These are phyloP conservation scores for Artemisia argyi DNA, from an alignment of 129 eudicot genomes.

Conservation along the genomic window DNA sequence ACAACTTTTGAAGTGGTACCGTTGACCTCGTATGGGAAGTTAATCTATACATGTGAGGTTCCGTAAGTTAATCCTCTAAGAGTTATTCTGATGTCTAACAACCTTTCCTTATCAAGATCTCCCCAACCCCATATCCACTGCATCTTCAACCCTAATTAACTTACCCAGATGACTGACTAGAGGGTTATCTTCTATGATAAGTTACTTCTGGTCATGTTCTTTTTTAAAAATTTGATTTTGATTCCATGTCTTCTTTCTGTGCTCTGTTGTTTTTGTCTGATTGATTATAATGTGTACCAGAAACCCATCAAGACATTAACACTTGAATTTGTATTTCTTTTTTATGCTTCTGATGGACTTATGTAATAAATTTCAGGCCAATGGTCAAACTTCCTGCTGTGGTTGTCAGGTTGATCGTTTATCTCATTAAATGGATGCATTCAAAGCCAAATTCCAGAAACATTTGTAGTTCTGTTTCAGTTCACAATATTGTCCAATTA, in stretches of 20 bases:
- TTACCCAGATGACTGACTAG: slow-evolving; percentile 16
- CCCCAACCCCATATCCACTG: slow-evolving; percentile 1
- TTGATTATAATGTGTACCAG: slow-evolving; percentile 2
- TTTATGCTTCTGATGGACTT: slow-evolving; percentile 20
- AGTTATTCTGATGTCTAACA: slow-evolving; percentile 4
- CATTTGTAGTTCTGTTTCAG: slow-evolving; percentile 31
- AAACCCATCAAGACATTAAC: not conserved
- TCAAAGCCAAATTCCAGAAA: slow-evolving; percentile 40
- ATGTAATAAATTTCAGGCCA: slow-evolving; percentile 51
- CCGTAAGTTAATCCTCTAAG: not conserved
- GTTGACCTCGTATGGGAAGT: not conserved
- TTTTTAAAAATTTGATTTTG: not conserved
- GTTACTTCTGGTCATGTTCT: not conserved
- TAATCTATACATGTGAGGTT: slow-evolving; percentile 12
- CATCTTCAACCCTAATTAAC: slow-evolving; percentile 8
- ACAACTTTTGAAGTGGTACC: not conserved
- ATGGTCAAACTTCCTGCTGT: slow-evolving; percentile 57
- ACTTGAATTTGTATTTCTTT: not conserved
- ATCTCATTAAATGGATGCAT: slow-evolving; percentile 52
- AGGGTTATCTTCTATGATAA: slow-evolving; percentile 1
- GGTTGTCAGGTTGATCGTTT: slow-evolving; percentile 36
- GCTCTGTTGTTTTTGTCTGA: slow-evolving; percentile 1
- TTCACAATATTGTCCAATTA: slow-evolving; percentile 49
- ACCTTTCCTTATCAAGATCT: slow-evolving; percentile 3
- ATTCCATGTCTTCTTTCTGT: not conserved